Base-by-base conservation (phyloP, 176 grass and related monocot species). In the Alloteropsis semialata region DNA sequence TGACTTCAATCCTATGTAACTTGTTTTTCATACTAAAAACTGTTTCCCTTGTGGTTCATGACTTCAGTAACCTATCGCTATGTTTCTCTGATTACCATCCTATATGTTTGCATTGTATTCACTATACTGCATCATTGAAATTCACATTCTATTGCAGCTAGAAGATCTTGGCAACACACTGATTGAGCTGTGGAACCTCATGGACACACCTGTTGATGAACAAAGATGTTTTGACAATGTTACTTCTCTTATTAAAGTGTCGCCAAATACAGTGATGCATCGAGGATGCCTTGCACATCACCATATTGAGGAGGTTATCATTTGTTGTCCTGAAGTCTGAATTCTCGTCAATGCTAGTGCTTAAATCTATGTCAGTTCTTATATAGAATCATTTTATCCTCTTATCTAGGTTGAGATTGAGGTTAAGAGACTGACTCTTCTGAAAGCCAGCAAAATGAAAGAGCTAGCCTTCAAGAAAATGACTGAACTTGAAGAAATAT, bases 401-500 rank as follows among this genome's bases (percentile, higher is more conserved):
- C 19, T 88, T 65, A 24, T 85, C 32, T 89, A 98, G 96, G 96
- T 76, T 84, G 90, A 87, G 54, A 43, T 27, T 82, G 96, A 98
- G 79, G 93, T 92, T 39, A 82, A 92, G 32, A 87, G 87, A 41
- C 51, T 98, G 68, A 90, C 93, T 76, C 22, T 82, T 70, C 65
- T 98, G 55, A 98, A 92, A 91, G 87, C 91, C 32, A 85, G 82
- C 80, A 98, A 93, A 78, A 95, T 98, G 89, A 98, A 95, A 86
- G 91, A 95, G 67, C 81, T 98, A 48, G 85, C 93, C n/a, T 77
- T 98, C 38, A 98, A 92, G 80, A 98, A 98, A 82, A 86, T 95
- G 90, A 84, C 54, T 43, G 91, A 93, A 69, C 88, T 98, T 76
- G 91, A 93, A 77, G 87, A 90, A 77, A 90, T 93, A 28, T 90